A percentile compares a stretch with the other conserved stretches of the same genome.
Conservation (phyloP, 1,139 yeast genomes). For the Trichomonascaceae sp. region DNA sequence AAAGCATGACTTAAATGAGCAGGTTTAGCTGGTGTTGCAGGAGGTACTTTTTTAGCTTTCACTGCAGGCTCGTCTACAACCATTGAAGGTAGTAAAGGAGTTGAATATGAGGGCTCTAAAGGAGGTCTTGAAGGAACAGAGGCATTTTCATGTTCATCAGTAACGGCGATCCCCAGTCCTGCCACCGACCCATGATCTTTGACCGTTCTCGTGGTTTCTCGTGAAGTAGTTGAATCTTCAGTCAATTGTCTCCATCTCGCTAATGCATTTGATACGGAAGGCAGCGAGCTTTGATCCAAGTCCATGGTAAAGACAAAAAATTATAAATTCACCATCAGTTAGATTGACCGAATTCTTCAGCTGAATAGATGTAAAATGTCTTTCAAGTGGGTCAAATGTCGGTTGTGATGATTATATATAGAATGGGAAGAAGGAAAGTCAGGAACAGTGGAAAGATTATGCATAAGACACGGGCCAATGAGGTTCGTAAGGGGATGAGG, state of each 20-base stretch:
- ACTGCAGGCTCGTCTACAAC: background rate
- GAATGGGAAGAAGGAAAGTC: background rate
- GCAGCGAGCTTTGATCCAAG: slow-evolving; percentile 24
- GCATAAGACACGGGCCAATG: background rate
- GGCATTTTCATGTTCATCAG: background rate
- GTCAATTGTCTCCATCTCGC: slow-evolving; percentile 26
- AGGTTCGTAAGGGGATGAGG: background rate
- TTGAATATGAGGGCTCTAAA: background rate
- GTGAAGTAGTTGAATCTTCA: slow-evolving; percentile 3
- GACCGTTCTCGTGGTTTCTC: background rate
- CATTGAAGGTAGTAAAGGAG: background rate
- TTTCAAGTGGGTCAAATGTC: background rate
- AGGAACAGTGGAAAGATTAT: background rate
- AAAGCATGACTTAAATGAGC: slow-evolving; percentile 9
- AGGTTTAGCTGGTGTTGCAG: slow-evolving; percentile 16
- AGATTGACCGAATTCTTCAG: background rate
- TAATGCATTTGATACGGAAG: slow-evolving; percentile 24
- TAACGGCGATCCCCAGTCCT: background rate
- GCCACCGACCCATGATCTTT: background rate
- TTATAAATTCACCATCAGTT: background rate
- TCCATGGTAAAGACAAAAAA: background rate
- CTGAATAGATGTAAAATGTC: background rate
- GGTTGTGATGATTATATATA: background rate
- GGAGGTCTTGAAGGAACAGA: background rate
- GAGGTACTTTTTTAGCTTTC: slow-evolving; percentile 9